phyloP scores from a whole-genome alignment of 2,329 filamentous ascomycete genomes.

The Dactylellina parvicollis region DNA sequence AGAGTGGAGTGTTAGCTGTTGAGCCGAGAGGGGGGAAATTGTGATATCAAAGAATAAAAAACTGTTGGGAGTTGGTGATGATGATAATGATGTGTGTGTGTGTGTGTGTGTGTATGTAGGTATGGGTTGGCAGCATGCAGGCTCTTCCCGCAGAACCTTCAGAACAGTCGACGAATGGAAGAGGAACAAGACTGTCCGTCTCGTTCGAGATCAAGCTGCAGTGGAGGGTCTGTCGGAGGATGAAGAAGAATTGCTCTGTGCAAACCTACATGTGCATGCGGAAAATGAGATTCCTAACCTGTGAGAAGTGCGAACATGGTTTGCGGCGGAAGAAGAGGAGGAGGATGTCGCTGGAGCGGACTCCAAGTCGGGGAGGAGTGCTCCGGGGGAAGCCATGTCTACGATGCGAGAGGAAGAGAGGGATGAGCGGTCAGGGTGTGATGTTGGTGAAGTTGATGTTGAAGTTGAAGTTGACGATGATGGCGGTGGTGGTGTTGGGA shows the following conservation, averaged over 20 bases:
- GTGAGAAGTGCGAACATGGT: constrained; percentile 8
- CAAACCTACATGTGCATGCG: constrained; percentile 53
- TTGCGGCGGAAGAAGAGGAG: constrained; percentile 14
- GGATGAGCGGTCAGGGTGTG: neutral
- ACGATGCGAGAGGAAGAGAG: neutral
- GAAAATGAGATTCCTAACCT: constrained; percentile 55
- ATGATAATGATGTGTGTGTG: neutral
- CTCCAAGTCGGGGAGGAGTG: constrained; percentile 41
- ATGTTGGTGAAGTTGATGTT: neutral
- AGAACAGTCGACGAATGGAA: constrained; percentile 15
- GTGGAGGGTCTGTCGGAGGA: neutral
- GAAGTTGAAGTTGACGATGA: neutral
- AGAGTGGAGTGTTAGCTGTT: constrained; percentile 15
- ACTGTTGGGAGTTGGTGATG: constrained; percentile 1
- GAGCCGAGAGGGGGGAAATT: neutral
- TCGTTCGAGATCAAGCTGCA: neutral
- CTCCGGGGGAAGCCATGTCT: constrained; percentile 24
- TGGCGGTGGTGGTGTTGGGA: neutral
- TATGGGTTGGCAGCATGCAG: constrained; percentile 37
- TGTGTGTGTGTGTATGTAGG: constrained; percentile 34
- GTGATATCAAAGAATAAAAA: neutral
- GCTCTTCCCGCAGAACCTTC: constrained; percentile 13
- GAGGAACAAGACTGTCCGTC: neutral
- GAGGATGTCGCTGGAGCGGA: constrained; percentile 29
- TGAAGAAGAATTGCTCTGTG: constrained; percentile 30